These are phyloP conservation scores for Diaporthe sp. DNA, from an alignment of 2,329 filamentous ascomycete genomes.

Conservation along the genomic window DNA sequence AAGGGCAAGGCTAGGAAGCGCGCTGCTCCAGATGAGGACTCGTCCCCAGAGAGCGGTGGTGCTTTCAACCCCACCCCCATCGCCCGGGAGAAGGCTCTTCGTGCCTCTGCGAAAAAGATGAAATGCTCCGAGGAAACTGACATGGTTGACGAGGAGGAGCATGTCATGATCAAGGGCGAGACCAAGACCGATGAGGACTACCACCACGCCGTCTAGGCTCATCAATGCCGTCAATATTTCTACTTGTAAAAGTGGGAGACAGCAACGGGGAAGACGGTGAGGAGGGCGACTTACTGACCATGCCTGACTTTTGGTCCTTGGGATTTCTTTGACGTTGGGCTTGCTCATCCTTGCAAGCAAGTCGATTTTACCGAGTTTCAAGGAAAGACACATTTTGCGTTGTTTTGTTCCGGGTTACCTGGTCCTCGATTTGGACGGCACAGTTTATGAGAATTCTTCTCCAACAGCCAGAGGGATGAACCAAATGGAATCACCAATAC, in stretches of 20 bases:
- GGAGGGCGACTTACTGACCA: background rate
- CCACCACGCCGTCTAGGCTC: background rate
- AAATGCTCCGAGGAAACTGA: slow-evolving; percentile 33
- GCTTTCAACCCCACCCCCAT: slow-evolving; percentile 6
- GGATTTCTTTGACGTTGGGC: background rate
- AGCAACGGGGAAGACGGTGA: background rate
- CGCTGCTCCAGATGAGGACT: slow-evolving; percentile 20
- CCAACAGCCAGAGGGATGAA: background rate
- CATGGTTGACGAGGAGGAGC: background rate
- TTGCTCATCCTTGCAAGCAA: background rate
- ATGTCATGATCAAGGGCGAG: slow-evolving; percentile 1
- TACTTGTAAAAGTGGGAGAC: background rate
- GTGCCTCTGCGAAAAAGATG: slow-evolving; percentile 29
- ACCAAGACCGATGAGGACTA: slow-evolving; percentile 33
- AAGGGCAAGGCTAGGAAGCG: slow-evolving; percentile 32
- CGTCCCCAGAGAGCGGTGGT: slow-evolving; percentile 16
- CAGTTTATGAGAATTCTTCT: background rate
- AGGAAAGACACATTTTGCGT: background rate
- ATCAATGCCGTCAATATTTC: background rate
- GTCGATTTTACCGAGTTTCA: too few relatives aligned
- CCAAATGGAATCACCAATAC: background rate
- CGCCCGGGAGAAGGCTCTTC: slow-evolving; percentile 36
- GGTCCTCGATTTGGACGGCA: background rate
- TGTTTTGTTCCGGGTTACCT: background rate
- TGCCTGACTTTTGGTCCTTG: background rate